Conservation (phyloP, 441 rosid genomes). For the Euphorbia celastroides region DNA sequence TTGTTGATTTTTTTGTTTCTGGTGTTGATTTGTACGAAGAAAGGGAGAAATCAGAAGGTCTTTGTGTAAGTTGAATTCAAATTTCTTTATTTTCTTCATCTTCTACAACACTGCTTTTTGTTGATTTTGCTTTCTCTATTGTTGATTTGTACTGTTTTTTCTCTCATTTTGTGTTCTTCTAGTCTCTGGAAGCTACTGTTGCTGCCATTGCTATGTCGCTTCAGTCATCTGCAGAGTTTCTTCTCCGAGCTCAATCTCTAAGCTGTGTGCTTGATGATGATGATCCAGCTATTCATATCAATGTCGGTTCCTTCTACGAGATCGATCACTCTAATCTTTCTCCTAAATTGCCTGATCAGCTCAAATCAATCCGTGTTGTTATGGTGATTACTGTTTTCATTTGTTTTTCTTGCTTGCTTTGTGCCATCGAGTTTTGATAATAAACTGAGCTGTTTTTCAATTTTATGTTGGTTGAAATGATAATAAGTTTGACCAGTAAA, state of each 20-base stretch:
- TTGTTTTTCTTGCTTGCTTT: neutral
- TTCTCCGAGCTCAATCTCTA: neutral
- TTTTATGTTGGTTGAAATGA: too few species aligned
- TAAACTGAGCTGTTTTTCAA: too few species aligned
- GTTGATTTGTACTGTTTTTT: neutral
- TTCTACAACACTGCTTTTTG: neutral
- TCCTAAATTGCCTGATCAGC: constrained; percentile 47
- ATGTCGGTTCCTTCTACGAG: constrained; percentile 68
- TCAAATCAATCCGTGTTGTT: constrained; percentile 53
- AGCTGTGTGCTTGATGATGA: neutral
- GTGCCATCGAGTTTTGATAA: neutral
- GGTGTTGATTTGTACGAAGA: too few species aligned
- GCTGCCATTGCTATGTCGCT: neutral
- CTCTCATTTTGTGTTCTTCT: constrained; percentile 16
- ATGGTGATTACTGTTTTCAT: constrained; percentile 39
- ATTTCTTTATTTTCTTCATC: constrained; percentile 20
- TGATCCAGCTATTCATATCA: constrained; percentile 46
- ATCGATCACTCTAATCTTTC: constrained; percentile 61
- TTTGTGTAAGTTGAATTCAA: too few species aligned
- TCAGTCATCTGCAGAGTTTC: neutral
- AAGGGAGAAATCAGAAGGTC: too few species aligned
- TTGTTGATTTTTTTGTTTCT: too few species aligned
- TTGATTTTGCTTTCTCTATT: neutral
- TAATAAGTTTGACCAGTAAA: too few species aligned
- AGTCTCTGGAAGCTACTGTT: neutral